phyloP scores from a whole-genome alignment of 2,329 filamentous ascomycete species.

The Colletotrichum melonis region DNA sequence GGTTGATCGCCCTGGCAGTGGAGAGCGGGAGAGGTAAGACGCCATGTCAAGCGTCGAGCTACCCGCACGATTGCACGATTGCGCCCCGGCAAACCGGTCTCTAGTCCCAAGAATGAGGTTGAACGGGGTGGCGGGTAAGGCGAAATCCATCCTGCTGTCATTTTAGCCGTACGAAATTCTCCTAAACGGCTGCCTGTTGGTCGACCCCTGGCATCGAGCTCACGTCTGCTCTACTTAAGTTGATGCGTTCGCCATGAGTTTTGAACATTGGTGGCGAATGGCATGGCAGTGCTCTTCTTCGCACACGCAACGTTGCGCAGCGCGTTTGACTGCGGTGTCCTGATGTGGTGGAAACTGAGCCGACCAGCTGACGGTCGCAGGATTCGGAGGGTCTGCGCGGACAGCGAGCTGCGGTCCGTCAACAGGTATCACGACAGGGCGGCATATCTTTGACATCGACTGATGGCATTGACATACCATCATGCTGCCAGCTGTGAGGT shows the following conservation, averaged over 20 bases:
- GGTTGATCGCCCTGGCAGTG: constrained; percentile 14
- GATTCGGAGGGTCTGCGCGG: neutral
- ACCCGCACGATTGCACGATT: constrained; percentile 16
- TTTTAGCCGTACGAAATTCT: neutral
- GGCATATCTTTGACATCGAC: too few relatives aligned
- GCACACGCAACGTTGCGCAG: neutral
- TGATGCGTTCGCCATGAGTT: neutral
- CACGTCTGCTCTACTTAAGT: neutral
- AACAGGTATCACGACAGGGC: neutral
- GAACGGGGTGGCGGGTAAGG: constrained; percentile 22
- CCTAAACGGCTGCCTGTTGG: constrained; percentile 8
- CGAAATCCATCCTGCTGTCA: neutral
- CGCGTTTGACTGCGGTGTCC: neutral
- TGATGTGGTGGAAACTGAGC: neutral
- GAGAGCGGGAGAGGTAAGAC: constrained; percentile 10
- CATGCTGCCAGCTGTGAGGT: too few relatives aligned
- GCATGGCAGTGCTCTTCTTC: neutral
- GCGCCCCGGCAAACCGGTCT: constrained; percentile 21
- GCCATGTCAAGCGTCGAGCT: neutral
- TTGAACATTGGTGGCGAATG: neutral
- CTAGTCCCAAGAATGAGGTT: constrained; percentile 3
- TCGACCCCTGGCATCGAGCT: neutral
- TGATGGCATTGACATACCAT: too few relatives aligned
- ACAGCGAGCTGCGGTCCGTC: neutral
- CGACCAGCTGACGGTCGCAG: neutral